phyloP scores from a whole-genome alignment of 768 basidiomycete genomes.

The Leccinum longicurvipes region DNA sequence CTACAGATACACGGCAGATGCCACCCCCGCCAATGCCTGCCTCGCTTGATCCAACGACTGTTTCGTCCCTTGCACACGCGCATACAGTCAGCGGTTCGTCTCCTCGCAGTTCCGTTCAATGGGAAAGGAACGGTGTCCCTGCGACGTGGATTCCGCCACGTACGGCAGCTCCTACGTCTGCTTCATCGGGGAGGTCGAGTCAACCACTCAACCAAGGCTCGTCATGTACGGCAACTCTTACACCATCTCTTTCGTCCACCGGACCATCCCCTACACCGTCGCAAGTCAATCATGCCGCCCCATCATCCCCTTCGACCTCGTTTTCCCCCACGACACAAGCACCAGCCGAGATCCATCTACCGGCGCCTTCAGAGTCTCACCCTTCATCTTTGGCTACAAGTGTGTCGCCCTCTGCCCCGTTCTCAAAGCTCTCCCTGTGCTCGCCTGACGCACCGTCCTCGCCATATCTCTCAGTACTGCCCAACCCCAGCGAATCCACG shows the following conservation, averaged over 20 bases:
- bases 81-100: constrained; percentile 15
- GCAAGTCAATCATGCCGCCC: not conserved
- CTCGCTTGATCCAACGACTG: constrained; percentile 39
- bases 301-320: constrained; percentile 1
- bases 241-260: not conserved
- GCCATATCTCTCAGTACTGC: constrained; percentile 9
- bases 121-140: no score
- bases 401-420: constrained; percentile 45
- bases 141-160: constrained; percentile 12
- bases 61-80: constrained; percentile 29
- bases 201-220: constrained; percentile 8
- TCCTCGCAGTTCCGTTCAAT: constrained; percentile 16
- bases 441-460: constrained; percentile 27
- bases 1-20: constrained; percentile 40
- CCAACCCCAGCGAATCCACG: constrained; percentile 7
- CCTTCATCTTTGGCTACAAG: constrained; percentile 5
- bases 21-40: constrained; percentile 52
- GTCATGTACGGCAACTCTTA: not conserved
- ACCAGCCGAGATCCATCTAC: not conserved
- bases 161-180: constrained; percentile 1
- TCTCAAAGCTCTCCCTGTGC: constrained; percentile 51
- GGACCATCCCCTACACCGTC: not conserved
- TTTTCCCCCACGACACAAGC: not conserved
- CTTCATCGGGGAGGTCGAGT: not conserved
- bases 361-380: not conserved